Base-by-base conservation (phyloP, 2,329 filamentous ascomycete genomes). In the Fusarium cyanostomum region DNA sequence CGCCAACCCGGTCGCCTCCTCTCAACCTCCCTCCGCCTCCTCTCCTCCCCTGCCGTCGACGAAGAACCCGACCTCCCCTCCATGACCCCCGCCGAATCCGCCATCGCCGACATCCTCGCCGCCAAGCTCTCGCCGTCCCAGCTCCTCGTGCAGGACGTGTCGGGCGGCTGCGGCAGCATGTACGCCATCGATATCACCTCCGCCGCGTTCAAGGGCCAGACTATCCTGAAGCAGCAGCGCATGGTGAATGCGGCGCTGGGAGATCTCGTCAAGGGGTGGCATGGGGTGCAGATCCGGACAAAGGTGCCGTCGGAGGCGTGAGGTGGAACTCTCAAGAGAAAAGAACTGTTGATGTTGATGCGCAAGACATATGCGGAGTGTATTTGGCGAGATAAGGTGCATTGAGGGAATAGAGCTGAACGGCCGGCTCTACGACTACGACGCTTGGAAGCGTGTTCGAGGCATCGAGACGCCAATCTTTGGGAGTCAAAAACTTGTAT, bases 81-180 rank as follows among this genome's bases (percentile, higher is more conserved):
- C 66, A 75, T 78, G 75, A 70, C 72, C n/a, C 79, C 80, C 2
- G 83, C 84, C 72, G 88, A 90, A 72, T 78, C 80, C 27, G 78
- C 80, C 58, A 84, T 90, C 68, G 89, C 85, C 78, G 81, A 84
- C 56, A 77, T 81, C 45, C 77, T 87, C 49, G 64, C 75, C 15
- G 75, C 76, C 7, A 82, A 82, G 69, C 84, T 87, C 52, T 63
- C 74, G 2, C 84, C 85, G 1, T 81, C 80, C 0, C 75, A 82
- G 56, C 75, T 88, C 24, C 76, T 87, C 75, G 90, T 95, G 9
- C 89, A 90, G 74, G 92, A 96, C 77, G 86, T 95, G 48, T 92
- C 89, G 21, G 92, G 92, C 56, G 92, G 92, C 27, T 96, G 92
- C 78, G 92, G 92, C 9, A 91, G 88, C 72, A 95, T 95, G 92